A percentile compares a stretch with the other conserved stretches of the same genome.
Conservation (phyloP, 176 grass and related monocot genomes). For the Phyllostachys edulis region DNA sequence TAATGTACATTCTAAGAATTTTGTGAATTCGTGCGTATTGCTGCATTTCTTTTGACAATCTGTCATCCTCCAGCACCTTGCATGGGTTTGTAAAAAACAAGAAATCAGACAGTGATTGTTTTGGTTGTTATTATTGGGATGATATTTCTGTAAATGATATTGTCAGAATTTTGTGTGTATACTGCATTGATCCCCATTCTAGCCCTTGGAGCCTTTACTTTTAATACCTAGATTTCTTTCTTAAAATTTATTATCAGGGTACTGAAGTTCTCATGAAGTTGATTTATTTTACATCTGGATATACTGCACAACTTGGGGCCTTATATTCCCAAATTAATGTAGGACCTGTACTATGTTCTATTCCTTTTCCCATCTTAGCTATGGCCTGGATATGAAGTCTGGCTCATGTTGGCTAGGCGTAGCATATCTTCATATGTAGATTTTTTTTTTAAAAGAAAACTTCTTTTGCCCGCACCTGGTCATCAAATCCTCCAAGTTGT, state of each 20-base stretch:
- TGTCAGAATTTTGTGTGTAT: neutral
- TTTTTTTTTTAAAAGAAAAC: neutral
- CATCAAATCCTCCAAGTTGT: neutral
- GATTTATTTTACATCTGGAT: neutral
- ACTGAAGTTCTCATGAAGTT: neutral
- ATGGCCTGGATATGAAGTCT: neutral
- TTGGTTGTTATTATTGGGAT: neutral
- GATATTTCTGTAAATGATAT: neutral
- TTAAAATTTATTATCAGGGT: neutral
- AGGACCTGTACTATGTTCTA: neutral
- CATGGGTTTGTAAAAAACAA: neutral
- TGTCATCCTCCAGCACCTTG: neutral
- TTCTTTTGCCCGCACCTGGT: neutral
- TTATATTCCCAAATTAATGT: neutral
- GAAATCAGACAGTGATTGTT: neutral
- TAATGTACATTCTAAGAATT: neutral
- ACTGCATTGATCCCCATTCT: neutral
- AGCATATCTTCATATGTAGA: neutral
- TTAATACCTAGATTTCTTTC: neutral
- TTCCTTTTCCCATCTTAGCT: neutral
- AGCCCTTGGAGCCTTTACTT: neutral
- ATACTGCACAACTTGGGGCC: neutral
- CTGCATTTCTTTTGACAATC: conserved; percentile 5
- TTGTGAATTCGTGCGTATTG: neutral
- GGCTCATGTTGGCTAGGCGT: neutral